Conservation (phyloP, 2,329 filamentous ascomycete genomes). For the Ceratocystis alfenasii region DNA sequence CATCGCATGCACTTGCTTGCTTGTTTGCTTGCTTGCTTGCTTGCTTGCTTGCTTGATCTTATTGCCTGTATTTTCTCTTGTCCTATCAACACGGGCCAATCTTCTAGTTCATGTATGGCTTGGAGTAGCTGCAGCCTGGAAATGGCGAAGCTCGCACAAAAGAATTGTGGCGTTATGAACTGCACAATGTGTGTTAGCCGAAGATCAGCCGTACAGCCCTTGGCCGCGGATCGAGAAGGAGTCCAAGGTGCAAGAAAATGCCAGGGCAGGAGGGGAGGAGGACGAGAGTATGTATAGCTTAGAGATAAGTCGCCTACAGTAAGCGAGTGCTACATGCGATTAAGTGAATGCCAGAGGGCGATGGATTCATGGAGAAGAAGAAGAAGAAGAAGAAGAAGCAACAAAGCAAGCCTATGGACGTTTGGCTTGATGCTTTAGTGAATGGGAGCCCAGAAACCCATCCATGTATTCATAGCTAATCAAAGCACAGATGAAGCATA, state of each 20-base stretch:
- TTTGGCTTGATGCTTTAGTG: no score
- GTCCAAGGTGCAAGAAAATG: not conserved
- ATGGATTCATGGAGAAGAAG: not conserved
- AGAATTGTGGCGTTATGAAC: not conserved
- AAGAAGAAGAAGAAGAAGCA: not conserved
- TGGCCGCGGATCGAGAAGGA: not conserved
- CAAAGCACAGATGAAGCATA: not conserved
- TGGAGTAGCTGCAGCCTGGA: not conserved
- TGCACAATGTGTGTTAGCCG: not conserved
- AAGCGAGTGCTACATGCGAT: slow-evolving; percentile 1
- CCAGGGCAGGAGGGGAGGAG: not conserved
- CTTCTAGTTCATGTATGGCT: not conserved
- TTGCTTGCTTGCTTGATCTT: not conserved
- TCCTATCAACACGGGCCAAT: not conserved
- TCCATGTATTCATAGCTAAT: no score
- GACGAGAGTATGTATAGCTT: not conserved
- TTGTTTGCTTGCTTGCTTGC: not conserved
- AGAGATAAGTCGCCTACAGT: not conserved
- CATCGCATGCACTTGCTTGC: not conserved
- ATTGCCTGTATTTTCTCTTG: not conserved
- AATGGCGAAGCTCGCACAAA: no score
- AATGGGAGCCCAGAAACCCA: no score
- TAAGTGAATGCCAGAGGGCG: not conserved
- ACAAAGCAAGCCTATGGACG: not conserved
- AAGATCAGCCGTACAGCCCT: not conserved